phyloP scores from a whole-genome alignment of 805 yeast species.

The Lipomyces kockii region DNA sequence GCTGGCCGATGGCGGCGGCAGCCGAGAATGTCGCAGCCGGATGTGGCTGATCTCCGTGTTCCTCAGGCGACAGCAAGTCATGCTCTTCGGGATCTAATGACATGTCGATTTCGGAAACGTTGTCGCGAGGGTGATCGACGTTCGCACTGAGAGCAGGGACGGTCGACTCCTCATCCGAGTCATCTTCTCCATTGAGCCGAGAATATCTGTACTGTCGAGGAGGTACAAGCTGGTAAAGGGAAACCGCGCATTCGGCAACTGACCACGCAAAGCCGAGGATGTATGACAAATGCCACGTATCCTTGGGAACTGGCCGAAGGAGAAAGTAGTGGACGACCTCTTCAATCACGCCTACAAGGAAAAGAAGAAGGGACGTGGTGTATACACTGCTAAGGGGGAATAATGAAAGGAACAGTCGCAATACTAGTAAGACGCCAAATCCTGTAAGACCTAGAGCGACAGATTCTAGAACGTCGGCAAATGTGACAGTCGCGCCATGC shows the following conservation, averaged over 20 bases:
- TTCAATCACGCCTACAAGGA: constrained; percentile 32
- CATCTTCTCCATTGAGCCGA: constrained; percentile 15
- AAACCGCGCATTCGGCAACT: constrained; percentile 29
- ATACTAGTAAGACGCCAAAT: constrained; percentile 21
- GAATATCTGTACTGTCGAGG: constrained; percentile 29
- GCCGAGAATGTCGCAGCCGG: constrained; percentile 30
- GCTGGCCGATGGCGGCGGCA: constrained; percentile 29
- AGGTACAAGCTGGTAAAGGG: constrained; percentile 31
- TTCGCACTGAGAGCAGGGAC: constrained; percentile 21
- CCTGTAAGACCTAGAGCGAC: constrained; percentile 31
- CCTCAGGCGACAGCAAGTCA: constrained; percentile 6
- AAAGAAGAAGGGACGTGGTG: constrained; percentile 29
- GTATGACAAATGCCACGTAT: constrained; percentile 30
- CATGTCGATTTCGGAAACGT: constrained; percentile 23
- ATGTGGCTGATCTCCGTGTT: constrained; percentile 18
- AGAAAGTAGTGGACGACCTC: constrained; percentile 27
- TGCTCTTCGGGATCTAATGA: constrained; percentile 18
- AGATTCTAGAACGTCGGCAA: constrained; percentile 14
- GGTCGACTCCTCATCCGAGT: constrained; percentile 13
- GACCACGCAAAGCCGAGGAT: constrained; percentile 33
- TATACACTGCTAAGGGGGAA: constrained; percentile 31
- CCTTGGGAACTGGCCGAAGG: constrained; percentile 19
- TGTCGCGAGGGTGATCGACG: constrained; percentile 12
- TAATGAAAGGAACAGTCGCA: constrained; percentile 30
- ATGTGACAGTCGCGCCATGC: constrained; percentile 21